phyloP scores from a whole-genome alignment of 306 rosid genomes.

The Erythrophleum fordii region DNA sequence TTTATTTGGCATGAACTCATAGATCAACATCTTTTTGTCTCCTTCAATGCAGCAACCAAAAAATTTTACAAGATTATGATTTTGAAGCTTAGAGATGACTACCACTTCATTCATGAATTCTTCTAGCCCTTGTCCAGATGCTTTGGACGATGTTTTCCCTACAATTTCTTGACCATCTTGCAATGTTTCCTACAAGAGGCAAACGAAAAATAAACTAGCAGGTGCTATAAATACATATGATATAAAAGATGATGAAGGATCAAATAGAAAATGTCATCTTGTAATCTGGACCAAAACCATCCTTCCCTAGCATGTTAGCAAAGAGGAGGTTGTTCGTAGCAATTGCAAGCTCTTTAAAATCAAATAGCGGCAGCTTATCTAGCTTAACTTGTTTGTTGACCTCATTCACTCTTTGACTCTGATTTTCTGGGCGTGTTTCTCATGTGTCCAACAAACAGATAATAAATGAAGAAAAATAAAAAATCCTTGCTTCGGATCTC shows the following conservation, averaged over 20 bases:
- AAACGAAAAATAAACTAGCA: not conserved
- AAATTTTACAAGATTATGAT: conserved; percentile 55
- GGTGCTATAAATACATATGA: not conserved
- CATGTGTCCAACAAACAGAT: not conserved
- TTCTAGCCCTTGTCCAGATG: conserved; percentile 53
- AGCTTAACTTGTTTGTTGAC: conserved; percentile 36
- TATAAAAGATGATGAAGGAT: not conserved
- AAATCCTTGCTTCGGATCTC: not conserved
- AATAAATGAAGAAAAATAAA: not conserved
- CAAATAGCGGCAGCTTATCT: conserved; percentile 48
- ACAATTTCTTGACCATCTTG: conserved; percentile 54
- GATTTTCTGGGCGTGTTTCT: conserved; percentile 11
- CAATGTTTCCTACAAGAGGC: conserved; percentile 36
- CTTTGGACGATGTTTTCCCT: conserved; percentile 47
- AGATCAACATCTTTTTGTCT: conserved; percentile 52
- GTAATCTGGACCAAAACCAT: conserved; percentile 50
- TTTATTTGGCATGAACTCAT: conserved; percentile 59
- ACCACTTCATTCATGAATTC: conserved; percentile 57
- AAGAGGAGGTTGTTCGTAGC: conserved; percentile 51
- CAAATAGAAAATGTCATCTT: conserved; percentile 33
- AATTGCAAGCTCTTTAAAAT: conserved; percentile 40
- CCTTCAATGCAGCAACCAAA: conserved; percentile 51
- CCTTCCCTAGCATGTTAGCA: conserved; percentile 37
- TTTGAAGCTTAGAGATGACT: conserved; percentile 58
- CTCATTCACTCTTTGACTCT: conserved; percentile 22